These are phyloP conservation scores for Morella rubra DNA, from an alignment of 306 rosid genomes.

Conservation along the genomic window DNA sequence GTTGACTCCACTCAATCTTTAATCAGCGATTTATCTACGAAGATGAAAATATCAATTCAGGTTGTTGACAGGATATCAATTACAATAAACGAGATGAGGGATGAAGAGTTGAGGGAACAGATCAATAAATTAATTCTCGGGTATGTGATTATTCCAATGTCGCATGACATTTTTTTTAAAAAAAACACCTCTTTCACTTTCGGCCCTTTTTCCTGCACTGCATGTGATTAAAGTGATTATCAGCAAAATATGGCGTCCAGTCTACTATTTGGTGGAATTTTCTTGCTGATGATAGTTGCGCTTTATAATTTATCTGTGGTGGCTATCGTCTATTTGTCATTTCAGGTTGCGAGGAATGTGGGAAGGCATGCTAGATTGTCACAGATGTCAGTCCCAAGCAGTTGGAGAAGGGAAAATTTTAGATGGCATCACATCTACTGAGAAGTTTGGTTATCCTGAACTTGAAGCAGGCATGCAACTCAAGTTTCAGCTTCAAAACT, in stretches of 20 bases:
- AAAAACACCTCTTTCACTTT: background rate
- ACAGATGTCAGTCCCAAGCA: constrained; percentile 50
- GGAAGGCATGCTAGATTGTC: constrained; percentile 74
- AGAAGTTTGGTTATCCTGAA: constrained; percentile 37
- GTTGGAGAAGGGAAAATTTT: constrained; percentile 44
- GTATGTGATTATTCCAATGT: constrained; percentile 37
- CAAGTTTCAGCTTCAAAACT: constrained; percentile 62
- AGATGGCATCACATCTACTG: constrained; percentile 37
- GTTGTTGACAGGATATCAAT: constrained; percentile 70
- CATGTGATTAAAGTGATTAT: background rate
- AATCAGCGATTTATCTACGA: constrained; percentile 43
- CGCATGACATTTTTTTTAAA: background rate
- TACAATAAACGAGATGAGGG: constrained; percentile 65
- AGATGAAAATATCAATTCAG: constrained; percentile 76
- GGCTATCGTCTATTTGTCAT: constrained; percentile 17
- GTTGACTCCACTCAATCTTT: constrained; percentile 40
- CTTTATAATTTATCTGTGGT: background rate
- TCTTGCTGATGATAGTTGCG: background rate
- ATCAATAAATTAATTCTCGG: constrained; percentile 57
- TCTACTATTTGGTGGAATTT: background rate
- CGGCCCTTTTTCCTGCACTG: background rate
- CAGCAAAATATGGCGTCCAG: background rate
- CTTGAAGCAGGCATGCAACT: constrained; percentile 58
- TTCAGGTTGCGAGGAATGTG: constrained; percentile 70
- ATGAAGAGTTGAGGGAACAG: constrained; percentile 76